Percentiles rank a stretch among this genome's conserved stretches.
Conservation (phyloP, 352 stramenopile genomes). For the Globisporangium solare region DNA sequence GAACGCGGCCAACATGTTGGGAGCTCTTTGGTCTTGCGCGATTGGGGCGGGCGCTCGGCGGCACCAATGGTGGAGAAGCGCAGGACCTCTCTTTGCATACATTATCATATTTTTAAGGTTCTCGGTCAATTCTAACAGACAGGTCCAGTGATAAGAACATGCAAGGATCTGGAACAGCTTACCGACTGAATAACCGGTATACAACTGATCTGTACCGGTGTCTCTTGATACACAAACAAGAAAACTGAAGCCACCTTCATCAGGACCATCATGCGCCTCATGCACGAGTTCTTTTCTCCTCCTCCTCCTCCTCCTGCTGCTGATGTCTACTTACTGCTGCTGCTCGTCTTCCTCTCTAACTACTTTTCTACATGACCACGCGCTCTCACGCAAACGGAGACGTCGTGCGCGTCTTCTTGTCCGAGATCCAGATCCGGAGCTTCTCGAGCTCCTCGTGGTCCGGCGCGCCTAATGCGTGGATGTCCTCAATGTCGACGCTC, state of each 20-base stretch:
- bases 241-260: no score
- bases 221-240: no score
- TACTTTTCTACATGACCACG: no score
- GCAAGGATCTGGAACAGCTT: no score
- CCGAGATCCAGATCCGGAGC: constrained; percentile 84
- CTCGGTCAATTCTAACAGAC: constrained; percentile 9
- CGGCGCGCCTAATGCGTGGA: constrained; percentile 21
- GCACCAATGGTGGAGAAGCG: constrained; percentile 21
- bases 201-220: no score
- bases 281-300: no score
- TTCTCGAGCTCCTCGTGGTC: constrained; percentile 60
- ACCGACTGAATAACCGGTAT: no score
- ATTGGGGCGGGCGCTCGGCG: neutral
- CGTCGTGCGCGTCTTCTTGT: constrained; percentile 76
- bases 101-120: constrained; percentile 7
- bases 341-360: neutral
- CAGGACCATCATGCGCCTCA: no score
- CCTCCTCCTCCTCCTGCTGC: neutral
- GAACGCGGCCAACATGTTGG: constrained; percentile 49
- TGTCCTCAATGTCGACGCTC: constrained; percentile 27
- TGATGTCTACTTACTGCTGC: neutral
- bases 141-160: neutral
- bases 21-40: neutral
- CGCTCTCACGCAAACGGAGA: constrained; percentile 56
- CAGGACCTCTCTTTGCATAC: constrained; percentile 6